These are phyloP conservation scores for Leptomonas pyrrhocoris DNA, from an alignment of 208 protist genomes.

Conservation along the genomic window DNA sequence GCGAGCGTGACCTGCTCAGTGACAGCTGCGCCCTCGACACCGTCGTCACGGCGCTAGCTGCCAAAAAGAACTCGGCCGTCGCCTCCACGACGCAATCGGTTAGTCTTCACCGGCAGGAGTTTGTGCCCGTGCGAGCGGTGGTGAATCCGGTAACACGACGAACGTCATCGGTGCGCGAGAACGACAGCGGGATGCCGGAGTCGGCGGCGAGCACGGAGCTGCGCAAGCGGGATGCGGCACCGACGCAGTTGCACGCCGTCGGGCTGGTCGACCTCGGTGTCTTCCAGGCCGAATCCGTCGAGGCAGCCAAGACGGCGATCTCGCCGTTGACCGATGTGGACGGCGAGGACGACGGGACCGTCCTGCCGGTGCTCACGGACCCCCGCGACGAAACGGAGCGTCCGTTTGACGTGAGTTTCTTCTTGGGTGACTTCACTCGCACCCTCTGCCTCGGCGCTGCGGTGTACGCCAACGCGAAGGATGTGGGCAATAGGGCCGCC, in stretches of 20 bases:
- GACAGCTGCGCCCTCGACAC: slow-evolving; percentile 16
- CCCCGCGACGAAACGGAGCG: slow-evolving; percentile 20
- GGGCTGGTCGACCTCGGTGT: slow-evolving; percentile 23
- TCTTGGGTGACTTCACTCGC: slow-evolving; percentile 28
- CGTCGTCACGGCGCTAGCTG: background rate
- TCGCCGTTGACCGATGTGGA: slow-evolving; percentile 9
- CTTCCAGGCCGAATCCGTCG: slow-evolving; percentile 12
- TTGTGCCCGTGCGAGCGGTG: background rate
- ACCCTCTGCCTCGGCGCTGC: slow-evolving; percentile 20
- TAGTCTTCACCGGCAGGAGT: background rate
- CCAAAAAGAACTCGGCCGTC: background rate
- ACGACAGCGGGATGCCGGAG: slow-evolving; percentile 6
- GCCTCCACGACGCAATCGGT: slow-evolving; percentile 9
- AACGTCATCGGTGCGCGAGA: background rate
- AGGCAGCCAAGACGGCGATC: background rate
- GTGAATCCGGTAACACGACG: background rate
- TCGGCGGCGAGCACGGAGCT: slow-evolving; percentile 8
- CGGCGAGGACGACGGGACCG: background rate
- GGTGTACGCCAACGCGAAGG: slow-evolving; percentile 11
- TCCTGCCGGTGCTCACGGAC: slow-evolving; percentile 1
- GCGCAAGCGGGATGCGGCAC: slow-evolving; percentile 7
- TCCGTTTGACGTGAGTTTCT: slow-evolving; percentile 14
- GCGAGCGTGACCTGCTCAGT: slow-evolving; percentile 5
- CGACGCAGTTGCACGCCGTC: slow-evolving; percentile 13
- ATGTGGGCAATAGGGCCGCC: slow-evolving; percentile 15